Evolutionary conservation across 2,329 filamentous ascomycete genomes (phyloP).

Genomic region (Epichloe uncinata): DNA sequence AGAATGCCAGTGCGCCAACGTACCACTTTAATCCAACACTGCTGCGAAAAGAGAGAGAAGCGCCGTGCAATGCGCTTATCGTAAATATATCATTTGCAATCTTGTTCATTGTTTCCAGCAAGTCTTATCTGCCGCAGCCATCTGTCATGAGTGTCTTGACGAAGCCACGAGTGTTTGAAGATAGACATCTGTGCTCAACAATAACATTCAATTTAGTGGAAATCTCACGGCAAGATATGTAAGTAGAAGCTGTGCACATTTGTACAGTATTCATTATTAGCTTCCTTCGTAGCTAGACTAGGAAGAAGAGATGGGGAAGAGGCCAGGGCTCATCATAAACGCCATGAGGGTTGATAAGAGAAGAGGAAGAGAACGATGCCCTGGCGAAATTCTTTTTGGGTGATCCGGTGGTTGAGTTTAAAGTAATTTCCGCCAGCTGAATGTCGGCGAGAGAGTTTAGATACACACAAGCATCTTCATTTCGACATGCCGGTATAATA

Average conservation of each 20-base stretch:
- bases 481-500: constrained; percentile 2
- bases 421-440: neutral
- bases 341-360: neutral
- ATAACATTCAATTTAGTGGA: no score
- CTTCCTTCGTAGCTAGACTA: neutral
- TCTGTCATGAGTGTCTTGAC: no score
- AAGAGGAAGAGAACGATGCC: neutral
- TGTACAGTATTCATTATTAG: constrained; percentile 1
- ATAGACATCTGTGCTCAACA: no score
- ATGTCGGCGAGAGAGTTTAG: neutral
- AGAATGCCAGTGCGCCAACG: neutral
- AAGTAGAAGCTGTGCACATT: neutral
- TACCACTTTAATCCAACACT: neutral
- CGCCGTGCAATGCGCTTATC: no score
- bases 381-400: neutral
- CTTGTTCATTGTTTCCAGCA: no score
- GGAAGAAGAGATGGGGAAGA: neutral
- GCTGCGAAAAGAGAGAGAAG: no score
- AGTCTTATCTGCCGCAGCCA: no score
- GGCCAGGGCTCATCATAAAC: neutral
- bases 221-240: no score
- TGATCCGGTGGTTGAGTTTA: neutral
- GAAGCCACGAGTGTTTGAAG: no score
- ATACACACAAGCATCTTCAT: constrained; percentile 2
- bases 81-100: no score